Conservation (phyloP, 2,329 filamentous ascomycete species). For the Teratosphaeria zuluensis region DNA sequence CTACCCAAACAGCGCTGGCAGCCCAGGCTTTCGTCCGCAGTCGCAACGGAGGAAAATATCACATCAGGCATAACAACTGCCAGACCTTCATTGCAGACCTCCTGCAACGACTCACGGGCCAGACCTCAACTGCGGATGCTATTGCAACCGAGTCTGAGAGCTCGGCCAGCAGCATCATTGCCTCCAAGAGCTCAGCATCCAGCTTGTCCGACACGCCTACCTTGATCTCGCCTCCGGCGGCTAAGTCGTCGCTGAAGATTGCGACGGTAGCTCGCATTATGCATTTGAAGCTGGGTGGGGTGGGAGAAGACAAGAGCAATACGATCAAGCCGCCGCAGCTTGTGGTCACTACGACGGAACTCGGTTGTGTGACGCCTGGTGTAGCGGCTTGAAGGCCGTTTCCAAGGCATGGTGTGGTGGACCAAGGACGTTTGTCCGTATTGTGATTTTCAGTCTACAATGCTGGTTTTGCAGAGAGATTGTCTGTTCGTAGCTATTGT, state of each 20-base stretch:
- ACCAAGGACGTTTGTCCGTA: too few relatives aligned
- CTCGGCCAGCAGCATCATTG: background rate
- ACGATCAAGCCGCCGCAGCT: background rate
- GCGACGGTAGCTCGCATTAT: background rate
- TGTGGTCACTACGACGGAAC: background rate
- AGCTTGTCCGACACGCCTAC: background rate
- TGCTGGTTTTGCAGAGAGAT: too few relatives aligned
- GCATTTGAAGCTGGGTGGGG: background rate
- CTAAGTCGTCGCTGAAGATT: background rate
- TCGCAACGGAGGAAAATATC: background rate
- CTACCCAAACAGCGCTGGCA: background rate
- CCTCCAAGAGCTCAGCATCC: background rate
- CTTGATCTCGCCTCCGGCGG: background rate
- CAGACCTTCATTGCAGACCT: background rate
- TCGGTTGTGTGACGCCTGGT: background rate
- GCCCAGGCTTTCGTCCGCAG: background rate
- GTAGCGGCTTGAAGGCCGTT: background rate
- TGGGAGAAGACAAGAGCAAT: background rate
- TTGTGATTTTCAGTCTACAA: too few relatives aligned
- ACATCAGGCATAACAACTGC: constrained; percentile 1
- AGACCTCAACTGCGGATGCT: background rate
- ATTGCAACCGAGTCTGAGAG: background rate
- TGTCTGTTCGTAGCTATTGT: too few relatives aligned
- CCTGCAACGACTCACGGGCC: background rate
- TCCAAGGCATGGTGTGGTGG: too few relatives aligned